Evolutionary conservation across 176 grass and related monocot species (phyloP), one percentile per base, ranked within the genome.

Genomic region (Ensete glaucum): DNA sequence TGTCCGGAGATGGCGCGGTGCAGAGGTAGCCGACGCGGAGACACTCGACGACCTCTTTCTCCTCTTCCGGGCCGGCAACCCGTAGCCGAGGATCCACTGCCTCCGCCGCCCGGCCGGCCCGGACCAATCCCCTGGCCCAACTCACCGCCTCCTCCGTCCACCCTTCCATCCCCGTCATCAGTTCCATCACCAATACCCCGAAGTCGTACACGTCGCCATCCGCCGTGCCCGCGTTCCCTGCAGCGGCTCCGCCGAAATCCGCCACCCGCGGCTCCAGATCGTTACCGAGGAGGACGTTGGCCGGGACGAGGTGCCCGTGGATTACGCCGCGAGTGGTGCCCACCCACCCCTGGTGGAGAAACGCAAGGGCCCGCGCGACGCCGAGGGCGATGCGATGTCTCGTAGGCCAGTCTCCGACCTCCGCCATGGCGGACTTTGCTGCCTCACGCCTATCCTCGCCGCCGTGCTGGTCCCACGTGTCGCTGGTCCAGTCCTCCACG

Each of bases 331-430:
- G 86, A 0, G 82, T 62, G 16, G 83, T 81, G 48, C 90, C 86
- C 0, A 86, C 86, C 95, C 90, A 99, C 0, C 90, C 95, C 23
- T 99, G 95, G 83, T 99, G 95, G 52, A 99, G 86, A 89, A 99
- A 99, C 1, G 91, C 88, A 0, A 99, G 80, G 1, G 88, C 95
- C 0, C 95, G 84, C 9, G 95, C 88, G 3, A 99, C 72, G 0
- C 91, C 95, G 1, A 99, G 85, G 9, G 84, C 84, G 72, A 99
- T 91, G 12, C 86, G 84, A 75, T 99, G 88, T 1, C 91, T 56
- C 87, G 85, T 83, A 0, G 93, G 81, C 93, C 93, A 96, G 54
- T 85, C 83, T 1, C 73, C 62, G 34, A 73, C 23, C 12, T 16
- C 69, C 3, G 29, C 19, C 10, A 58, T 10, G 1, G 49, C 21